Conservation (phyloP, 2,329 filamentous ascomycete species). For the Tolypocladium nubicola region DNA sequence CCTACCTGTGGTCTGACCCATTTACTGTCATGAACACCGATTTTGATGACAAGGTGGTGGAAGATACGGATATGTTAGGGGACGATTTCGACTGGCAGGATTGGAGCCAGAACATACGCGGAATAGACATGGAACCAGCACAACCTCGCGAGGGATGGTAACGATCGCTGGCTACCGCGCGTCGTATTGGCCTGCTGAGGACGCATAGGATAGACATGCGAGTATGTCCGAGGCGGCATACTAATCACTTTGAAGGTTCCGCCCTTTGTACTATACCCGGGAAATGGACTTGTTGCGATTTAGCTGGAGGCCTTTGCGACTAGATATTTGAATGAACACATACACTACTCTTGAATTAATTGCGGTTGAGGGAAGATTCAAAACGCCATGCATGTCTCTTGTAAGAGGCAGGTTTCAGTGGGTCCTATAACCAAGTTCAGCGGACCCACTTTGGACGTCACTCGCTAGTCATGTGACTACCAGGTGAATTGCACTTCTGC, state of each 20-base stretch:
- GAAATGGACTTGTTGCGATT: background rate
- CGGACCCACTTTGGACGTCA: background rate
- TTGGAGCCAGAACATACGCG: constrained; percentile 32
- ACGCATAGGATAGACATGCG: background rate
- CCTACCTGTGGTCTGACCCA: constrained; percentile 30
- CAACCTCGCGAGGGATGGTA: constrained; percentile 13
- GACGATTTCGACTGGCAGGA: constrained; percentile 38
- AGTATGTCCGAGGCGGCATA: background rate
- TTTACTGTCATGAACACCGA: constrained; percentile 18
- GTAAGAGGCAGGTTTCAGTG: too few relatives aligned
- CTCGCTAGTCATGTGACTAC: background rate
- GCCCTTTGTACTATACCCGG: background rate
- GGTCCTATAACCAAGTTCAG: too few relatives aligned
- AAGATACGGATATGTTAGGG: constrained; percentile 29
- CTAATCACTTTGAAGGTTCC: background rate
- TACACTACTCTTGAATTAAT: background rate
- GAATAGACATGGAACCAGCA: constrained; percentile 22
- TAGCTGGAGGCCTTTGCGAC: background rate
- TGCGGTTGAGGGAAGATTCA: background rate
- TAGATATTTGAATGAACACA: background rate
- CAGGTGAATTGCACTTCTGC: background rate
- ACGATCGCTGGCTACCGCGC: background rate
- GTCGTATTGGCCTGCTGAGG: background rate
- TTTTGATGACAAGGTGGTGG: constrained; percentile 15
- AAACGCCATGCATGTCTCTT: too few relatives aligned